Evolutionary conservation across 2,329 filamentous ascomycete genomes (phyloP).

Genomic region (Escovopsis sp.): DNA sequence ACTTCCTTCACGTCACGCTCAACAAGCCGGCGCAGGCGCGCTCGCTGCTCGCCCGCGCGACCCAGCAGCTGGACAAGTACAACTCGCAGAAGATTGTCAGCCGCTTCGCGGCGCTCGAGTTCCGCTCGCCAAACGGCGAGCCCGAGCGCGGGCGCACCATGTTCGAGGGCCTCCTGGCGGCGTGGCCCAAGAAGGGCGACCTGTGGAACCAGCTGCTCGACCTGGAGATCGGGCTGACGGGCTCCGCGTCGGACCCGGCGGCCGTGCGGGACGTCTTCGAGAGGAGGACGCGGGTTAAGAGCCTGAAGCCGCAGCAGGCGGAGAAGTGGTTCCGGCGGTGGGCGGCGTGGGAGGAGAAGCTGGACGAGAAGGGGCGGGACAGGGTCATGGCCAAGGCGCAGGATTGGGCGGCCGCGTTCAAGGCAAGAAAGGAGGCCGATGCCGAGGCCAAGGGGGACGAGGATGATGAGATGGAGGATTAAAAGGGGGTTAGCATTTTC

Average conservation of each 20-base stretch:
- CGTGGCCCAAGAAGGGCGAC: constrained; percentile 80
- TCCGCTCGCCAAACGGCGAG: constrained; percentile 67
- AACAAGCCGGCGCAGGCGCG: constrained; percentile 59
- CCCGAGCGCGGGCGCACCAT: constrained; percentile 86
- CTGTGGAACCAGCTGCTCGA: constrained; percentile 88
- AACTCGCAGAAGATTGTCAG: constrained; percentile 56
- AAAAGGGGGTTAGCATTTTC: not conserved
- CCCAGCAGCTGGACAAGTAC: constrained; percentile 61
- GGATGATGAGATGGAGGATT: constrained; percentile 22
- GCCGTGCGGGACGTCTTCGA: constrained; percentile 68
- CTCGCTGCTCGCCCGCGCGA: constrained; percentile 65
- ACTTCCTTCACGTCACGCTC: constrained; percentile 69
- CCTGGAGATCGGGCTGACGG: constrained; percentile 52
- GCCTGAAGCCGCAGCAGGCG: constrained; percentile 68
- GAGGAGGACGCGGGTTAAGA: constrained; percentile 53
- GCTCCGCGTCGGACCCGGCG: constrained; percentile 32
- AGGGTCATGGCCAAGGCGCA: constrained; percentile 56
- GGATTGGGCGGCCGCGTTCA: constrained; percentile 48
- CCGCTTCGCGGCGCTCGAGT: constrained; percentile 86
- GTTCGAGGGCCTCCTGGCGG: constrained; percentile 74
- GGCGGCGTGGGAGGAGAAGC: constrained; percentile 72
- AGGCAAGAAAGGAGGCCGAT: constrained; percentile 28
- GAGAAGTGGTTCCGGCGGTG: constrained; percentile 85
- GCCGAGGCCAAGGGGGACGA: constrained; percentile 20
- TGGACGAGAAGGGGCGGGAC: constrained; percentile 49